Base-by-base conservation (phyloP, 257 asterid genomes). In the Ballota nigra region DNA sequence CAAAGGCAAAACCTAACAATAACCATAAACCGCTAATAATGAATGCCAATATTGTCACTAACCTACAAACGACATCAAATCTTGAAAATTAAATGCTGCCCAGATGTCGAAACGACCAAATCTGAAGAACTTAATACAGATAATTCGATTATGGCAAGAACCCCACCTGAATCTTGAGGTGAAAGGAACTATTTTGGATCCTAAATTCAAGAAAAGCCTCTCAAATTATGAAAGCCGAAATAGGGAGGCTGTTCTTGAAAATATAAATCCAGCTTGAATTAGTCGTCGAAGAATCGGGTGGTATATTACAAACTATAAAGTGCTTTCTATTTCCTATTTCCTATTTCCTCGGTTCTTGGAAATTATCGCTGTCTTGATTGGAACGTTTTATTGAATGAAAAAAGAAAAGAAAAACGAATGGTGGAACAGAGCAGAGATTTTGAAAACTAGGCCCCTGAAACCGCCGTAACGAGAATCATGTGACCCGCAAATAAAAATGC, bases 161-260 rank as follows among this genome's bases (percentile, higher is more conserved):
- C 7, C 63, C 57, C 13, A 57, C 20, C 20, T 33, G 41, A 45
- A 55, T 0, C 58, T 18, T 24, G 8, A 18, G 20, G 62, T 5
- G 49, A 58, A 28, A 51, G 13, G 29, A 10, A 60, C 18, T 18
- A 26, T 12, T 28, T 24, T 38, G 78, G 69, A 36, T 81, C 75
- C 61, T 31, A 57, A 62, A 22, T 23, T 55, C 80, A 66, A 66
- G 76, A 71, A 77, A 77, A 75, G 78, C 83, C 85, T 61, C 82
- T 16, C 51, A 9, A 52, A 8, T 60, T 41, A 47, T 22, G 66
- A 64, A 28, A 18, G 19, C 1, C 8, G 28, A 66, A 24, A 49
- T 57, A 0, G 4, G 47, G 79, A 78, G 81, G 77, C 78, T 68
- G 67, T 68, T 58, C 77, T 75, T 31, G 73, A n/a, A 66, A 55